Conservation (phyloP, 257 asterid genomes). For the Echium plantagineum region DNA sequence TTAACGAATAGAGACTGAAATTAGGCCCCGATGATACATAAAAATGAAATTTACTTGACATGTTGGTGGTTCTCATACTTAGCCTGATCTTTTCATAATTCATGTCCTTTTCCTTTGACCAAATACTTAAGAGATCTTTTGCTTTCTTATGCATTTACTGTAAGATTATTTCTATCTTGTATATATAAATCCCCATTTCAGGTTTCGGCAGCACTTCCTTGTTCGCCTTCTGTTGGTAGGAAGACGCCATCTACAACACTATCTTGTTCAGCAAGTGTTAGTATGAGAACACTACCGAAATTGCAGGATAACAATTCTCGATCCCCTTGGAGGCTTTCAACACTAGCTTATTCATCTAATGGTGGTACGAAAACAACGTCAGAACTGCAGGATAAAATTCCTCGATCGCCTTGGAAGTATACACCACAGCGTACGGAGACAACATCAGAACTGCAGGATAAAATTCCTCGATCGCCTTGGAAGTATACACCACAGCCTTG, state of each 20-base stretch:
- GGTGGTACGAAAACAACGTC: too few relatives aligned
- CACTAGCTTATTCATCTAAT: too few relatives aligned
- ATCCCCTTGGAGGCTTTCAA: too few relatives aligned
- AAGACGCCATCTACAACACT: conserved; percentile 11
- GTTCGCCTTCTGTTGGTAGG: conserved; percentile 23
- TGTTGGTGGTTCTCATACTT: neutral
- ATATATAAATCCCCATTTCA: neutral
- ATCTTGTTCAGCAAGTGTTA: too few relatives aligned
- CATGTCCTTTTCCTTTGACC: neutral
- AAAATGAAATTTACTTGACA: neutral
- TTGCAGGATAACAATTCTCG: too few relatives aligned
- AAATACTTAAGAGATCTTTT: neutral
- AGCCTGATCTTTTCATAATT: too few relatives aligned
- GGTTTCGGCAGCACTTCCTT: conserved; percentile 9
- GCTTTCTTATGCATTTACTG: neutral
- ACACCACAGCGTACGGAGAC: conserved; percentile 8
- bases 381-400: conserved; percentile 11
- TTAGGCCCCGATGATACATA: neutral
- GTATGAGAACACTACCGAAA: too few relatives aligned
- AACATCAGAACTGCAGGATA: conserved; percentile 7
- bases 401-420: conserved; percentile 55
- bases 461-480: conserved; percentile 50
- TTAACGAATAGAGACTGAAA: too few relatives aligned
- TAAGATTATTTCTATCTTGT: neutral
- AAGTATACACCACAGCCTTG: conserved; percentile 16